These are phyloP conservation scores for Pseudovirgaria hyperparasitica DNA, from an alignment of 2,329 filamentous ascomycete genomes.

Conservation along the genomic window DNA sequence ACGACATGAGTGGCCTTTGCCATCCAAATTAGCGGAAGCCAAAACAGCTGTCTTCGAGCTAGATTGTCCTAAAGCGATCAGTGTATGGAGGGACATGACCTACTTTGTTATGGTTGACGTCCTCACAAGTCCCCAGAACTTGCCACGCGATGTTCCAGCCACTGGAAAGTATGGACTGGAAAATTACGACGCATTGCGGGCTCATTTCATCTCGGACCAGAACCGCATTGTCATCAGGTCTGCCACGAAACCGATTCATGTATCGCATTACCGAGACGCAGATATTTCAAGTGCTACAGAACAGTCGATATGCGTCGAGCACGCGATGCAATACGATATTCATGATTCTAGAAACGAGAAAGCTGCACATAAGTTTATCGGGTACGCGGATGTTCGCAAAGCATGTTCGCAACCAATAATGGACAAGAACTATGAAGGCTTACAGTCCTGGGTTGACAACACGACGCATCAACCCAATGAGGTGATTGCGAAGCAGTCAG, in stretches of 20 bases:
- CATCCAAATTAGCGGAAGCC: conserved; percentile 13
- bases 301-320: conserved; percentile 27
- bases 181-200: too few species aligned
- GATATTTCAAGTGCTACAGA: conserved; percentile 11
- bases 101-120: conserved; percentile 1
- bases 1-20: conserved; percentile 46
- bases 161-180: too few species aligned
- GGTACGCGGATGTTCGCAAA: background rate
- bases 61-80: conserved; percentile 2
- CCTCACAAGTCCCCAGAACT: background rate
- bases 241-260: background rate
- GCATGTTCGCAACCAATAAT: conserved; percentile 1
- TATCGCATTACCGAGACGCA: conserved; percentile 17
- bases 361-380: background rate
- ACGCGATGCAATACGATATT: conserved; percentile 26
- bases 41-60: conserved; percentile 37
- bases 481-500: background rate
- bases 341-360: conserved; percentile 5
- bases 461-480: conserved; percentile 2
- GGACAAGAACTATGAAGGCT: conserved; percentile 1
- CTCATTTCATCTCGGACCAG: background rate
- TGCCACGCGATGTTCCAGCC: background rate
- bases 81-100: conserved; percentile 4
- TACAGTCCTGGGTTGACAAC: conserved; percentile 1
- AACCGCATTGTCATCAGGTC: conserved; percentile 2